A percentile compares a stretch with the other conserved stretches of the same genome.
These are phyloP conservation scores for Oenanthe javanica DNA, from an alignment of 140 eudicot species.

Conservation along the genomic window DNA sequence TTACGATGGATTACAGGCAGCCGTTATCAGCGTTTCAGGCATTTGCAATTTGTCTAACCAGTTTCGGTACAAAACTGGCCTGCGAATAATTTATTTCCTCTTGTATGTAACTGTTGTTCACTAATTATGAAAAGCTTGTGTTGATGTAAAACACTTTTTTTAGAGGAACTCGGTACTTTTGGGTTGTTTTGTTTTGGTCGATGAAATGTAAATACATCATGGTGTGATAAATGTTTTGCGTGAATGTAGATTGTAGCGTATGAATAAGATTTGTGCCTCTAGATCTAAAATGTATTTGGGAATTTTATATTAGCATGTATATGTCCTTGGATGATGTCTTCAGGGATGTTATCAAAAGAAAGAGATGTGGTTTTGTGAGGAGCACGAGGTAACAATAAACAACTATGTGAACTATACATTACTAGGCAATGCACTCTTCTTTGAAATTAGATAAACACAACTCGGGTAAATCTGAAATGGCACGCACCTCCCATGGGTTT, in stretches of 20 bases:
- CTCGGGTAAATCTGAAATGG: too few species aligned
- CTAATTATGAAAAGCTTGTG: neutral
- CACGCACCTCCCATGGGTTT: too few species aligned
- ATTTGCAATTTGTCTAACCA: constrained; percentile 85
- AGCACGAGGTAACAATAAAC: neutral
- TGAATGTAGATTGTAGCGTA: neutral
- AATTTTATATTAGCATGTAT: neutral
- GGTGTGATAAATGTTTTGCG: neutral
- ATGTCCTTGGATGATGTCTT: neutral
- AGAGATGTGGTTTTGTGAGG: neutral
- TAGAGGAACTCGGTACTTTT: neutral
- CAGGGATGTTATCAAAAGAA: neutral
- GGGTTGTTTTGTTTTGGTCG: neutral
- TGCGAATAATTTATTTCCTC: constrained; percentile 43
- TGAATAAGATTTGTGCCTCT: neutral
- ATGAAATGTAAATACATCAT: neutral
- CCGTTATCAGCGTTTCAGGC: constrained; percentile 95
- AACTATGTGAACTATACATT: neutral
- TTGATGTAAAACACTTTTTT: neutral
- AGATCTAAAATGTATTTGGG: neutral
- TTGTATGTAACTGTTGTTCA: neutral
- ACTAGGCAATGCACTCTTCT: neutral
- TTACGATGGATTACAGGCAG: constrained; percentile 90
- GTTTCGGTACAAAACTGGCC: constrained; percentile 94
- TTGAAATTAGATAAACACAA: neutral